Base-by-base conservation (phyloP, 192 early-diverging fungal genomes). In the Coemansia sp. region DNA sequence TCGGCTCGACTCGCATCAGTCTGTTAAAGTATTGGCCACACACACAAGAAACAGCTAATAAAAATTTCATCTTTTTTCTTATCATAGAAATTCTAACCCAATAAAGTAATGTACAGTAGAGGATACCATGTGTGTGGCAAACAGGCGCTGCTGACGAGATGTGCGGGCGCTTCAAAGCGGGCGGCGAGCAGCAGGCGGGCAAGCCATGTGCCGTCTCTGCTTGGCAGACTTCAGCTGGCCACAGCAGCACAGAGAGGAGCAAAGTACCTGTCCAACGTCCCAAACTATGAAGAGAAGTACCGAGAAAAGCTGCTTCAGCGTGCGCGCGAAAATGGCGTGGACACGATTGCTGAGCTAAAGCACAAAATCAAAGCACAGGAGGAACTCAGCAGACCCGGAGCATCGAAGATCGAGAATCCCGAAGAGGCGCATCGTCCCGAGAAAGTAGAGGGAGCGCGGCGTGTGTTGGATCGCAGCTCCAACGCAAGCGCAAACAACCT, bases 221-320 rank as follows among this genome's bases (percentile, higher is more conserved):
- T 38, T 61, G 23, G 81, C 72, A 8, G 77, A 75, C 9, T 41
- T 5, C 39, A 12, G 39, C 39, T 41, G 1, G 39, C 39, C 68
- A 75, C 52, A 46, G 61, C 7, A 16, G 15, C 18, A 48, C 46
- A 26, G 15, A 39, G 53, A 52, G 66, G 14, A 21, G n/a, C 39
- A 33, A 83, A 76, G 69, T 26, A 58, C 24, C 68, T 83, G 75
- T 83, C 81, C 18, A 75, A 86, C 58, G 63, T 85, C 16, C 81
- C 81, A 7, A 66, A 88, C 65, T 85, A 84, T 64, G 80, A 85
- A 33, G 75, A 84, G 23, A 92, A 90, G 73, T 92, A 92, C 83
- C 82, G 76, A 9, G 77, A 85, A 5, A 89, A 90, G 77, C 78
- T 92, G 69, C 68, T 84, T 45, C 66, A 76, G 44, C 76, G 72